Evolutionary conservation across 192 early-diverging fungal species (phyloP).

Genomic region (Gryganskiella cystojenkinii): DNA sequence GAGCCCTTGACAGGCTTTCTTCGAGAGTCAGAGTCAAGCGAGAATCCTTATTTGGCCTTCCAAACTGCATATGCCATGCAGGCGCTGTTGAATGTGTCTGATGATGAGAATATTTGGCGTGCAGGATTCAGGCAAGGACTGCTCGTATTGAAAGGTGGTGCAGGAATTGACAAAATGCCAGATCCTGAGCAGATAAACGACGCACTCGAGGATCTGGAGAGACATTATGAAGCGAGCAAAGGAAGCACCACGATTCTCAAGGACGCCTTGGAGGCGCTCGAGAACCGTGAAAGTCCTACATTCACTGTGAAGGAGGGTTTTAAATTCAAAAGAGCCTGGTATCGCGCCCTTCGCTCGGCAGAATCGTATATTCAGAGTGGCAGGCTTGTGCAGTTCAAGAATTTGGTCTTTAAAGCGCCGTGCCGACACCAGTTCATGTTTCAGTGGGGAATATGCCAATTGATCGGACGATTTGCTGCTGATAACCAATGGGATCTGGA

Average conservation of each 20-base stretch:
- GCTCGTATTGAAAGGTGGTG: neutral
- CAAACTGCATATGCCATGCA: slow-evolving; percentile 8
- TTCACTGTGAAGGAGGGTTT: slow-evolving; percentile 5
- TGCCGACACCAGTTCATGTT: slow-evolving; percentile 1
- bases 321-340: slow-evolving; percentile 10
- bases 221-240: slow-evolving; percentile 7
- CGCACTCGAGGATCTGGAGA: neutral
- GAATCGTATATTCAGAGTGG: slow-evolving; percentile 6
- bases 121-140: slow-evolving; percentile 1
- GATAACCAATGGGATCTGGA: neutral
- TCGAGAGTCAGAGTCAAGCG: slow-evolving; percentile 1
- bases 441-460: slow-evolving; percentile 3
- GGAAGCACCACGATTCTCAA: neutral
- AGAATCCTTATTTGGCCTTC: slow-evolving; percentile 6
- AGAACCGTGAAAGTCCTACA: neutral
- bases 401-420: neutral
- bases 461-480: neutral
- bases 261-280: neutral
- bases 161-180: slow-evolving; percentile 3
- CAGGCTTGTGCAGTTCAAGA: neutral
- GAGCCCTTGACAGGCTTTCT: neutral
- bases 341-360: slow-evolving; percentile 3
- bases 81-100: slow-evolving; percentile 6
- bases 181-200: neutral
- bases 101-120: slow-evolving; percentile 5